Evolutionary conservation across 495 filamentous ascomycete genomes (phyloP), one percentile per base, ranked within the genome.

Genomic region (Astrothelium subdiscretum): DNA sequence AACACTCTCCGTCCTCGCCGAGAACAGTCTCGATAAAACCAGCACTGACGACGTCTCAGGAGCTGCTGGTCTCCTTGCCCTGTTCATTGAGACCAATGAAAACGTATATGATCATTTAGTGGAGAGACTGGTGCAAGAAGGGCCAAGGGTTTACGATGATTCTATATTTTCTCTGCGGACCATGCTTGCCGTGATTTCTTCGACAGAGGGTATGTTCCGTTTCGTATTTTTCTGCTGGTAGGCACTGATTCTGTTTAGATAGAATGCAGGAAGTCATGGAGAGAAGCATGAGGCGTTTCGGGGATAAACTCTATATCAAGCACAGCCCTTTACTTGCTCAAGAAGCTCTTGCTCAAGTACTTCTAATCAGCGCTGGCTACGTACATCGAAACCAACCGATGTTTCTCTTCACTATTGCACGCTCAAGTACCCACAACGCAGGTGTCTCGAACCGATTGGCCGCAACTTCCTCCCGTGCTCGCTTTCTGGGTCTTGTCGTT

Each of bases 401-500:
- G 24, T 80, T 81, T 62, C 70, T 97, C 3, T 75, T 78, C 2
- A 75, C 85, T 32, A 72, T 90, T 31, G 79, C 88, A 62, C 84
- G 85, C 32, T 90, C 91, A 15, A 82, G 87, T 31, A 60, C 74
- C 1, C 94, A 91, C 72, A 77, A 92, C 5, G 88, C 81, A 65
- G 81, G 84, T 31, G 83, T 97, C 31, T 96, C 94, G 0, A 97
- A 96, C 67, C 83, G 92, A 43, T 77, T 99, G n/a, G 82, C 82
- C 12, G 80, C 88, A 29, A 83, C 89, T 24, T 90, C 92, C 54
- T 77, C 78, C 15, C 80, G 85, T 61, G 86, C 89, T 59, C 83
- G 94, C 3, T 88, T 92, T 61, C 78, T 99, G 3, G 95, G 94
- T 0, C 96, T 99, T 88, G 77, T 89, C 4, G 83, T 96, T 51